Conservation (phyloP, 1,139 yeast genomes). For the Entelexis sorbosivorans region DNA sequence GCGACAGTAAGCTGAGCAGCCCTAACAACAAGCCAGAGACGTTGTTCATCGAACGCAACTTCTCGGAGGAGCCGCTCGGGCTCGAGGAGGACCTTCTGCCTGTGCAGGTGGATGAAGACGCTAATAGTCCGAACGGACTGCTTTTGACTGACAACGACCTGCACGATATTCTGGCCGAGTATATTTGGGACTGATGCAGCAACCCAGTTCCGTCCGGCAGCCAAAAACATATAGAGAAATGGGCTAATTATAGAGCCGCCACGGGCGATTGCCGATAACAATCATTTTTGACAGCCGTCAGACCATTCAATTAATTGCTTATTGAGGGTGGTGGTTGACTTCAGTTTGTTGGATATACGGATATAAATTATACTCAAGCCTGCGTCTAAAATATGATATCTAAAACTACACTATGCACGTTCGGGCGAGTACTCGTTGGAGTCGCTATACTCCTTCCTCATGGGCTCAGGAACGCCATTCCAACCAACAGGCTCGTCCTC, state of each 20-base stretch:
- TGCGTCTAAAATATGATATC: not conserved
- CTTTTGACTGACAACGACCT: slow-evolving; percentile 11
- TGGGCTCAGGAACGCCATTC: not conserved
- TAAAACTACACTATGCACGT: slow-evolving; percentile 1
- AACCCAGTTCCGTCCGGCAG: too few relatives aligned
- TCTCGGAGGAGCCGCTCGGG: slow-evolving; percentile 14
- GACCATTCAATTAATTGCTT: too few relatives aligned
- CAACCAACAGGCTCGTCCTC: slow-evolving; percentile 11
- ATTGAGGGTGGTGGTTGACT: too few relatives aligned
- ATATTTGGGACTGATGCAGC: slow-evolving; percentile 11
- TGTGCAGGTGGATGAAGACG: not conserved
- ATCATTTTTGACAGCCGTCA: too few relatives aligned
- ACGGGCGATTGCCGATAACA: too few relatives aligned
- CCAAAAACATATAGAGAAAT: too few relatives aligned
- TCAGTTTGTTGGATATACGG: not conserved
- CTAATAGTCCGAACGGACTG: not conserved
- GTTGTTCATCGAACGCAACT: not conserved
- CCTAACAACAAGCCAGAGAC: not conserved
- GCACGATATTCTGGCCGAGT: slow-evolving; percentile 16
- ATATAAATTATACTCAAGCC: not conserved
- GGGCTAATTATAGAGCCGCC: too few relatives aligned
- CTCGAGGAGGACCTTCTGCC: slow-evolving; percentile 14
- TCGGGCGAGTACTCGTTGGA: slow-evolving; percentile 3
- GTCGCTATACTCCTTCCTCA: slow-evolving; percentile 1
- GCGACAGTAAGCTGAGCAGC: not conserved